Evolutionary conservation across 1,139 yeast species (phyloP), one percentile per base, ranked within the genome.

Genomic region (Hemisphaericaspora xylofermentans): DNA sequence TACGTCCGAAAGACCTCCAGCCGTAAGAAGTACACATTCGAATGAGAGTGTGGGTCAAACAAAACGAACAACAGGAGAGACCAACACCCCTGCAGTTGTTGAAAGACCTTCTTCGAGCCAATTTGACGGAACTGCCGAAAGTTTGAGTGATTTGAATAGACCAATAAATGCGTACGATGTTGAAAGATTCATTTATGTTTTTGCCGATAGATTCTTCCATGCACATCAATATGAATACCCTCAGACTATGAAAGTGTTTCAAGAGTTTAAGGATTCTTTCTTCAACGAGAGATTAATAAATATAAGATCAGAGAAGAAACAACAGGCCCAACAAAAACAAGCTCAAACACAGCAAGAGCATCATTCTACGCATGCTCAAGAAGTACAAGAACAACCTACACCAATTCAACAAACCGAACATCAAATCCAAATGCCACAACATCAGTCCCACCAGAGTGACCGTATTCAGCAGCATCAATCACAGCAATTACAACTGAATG

Each of bases 211-310:
- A 26, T 76, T 75, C 47, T 76, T 76, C 55, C 66, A 61, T 40
- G 69, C 69, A 38, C 68, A 69, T 52, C 71, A 68, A 43, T 63
- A 56, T 45, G 74, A 71, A 32, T 78, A 75, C 47, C 75, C 76
- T 1, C 74, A 75, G 50, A 74, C 81, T 2, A 62, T 67, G 35
- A 71, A 71, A 49, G 52, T 74, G 3, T 77, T 76, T 49, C 79
- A 76, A 41, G 72, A 69, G 38, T 75, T 78, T 54, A 76, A 76
- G 50, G 62, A 61, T 27, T 66, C 77, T 19, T 77, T 78, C 48
- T 68, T 71, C 54, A 74, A 74, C 45, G 82, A 78, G 52, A 59
- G 78, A 46, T 62, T 72, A 19, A 63, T 66, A 12, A 66, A 62
- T 43, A 53, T 63, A 44, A 53, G 74, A 36, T 54, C 67, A 5